phyloP scores from a whole-genome alignment of 768 basidiomycete genomes.

The Termitomyces sp. region DNA sequence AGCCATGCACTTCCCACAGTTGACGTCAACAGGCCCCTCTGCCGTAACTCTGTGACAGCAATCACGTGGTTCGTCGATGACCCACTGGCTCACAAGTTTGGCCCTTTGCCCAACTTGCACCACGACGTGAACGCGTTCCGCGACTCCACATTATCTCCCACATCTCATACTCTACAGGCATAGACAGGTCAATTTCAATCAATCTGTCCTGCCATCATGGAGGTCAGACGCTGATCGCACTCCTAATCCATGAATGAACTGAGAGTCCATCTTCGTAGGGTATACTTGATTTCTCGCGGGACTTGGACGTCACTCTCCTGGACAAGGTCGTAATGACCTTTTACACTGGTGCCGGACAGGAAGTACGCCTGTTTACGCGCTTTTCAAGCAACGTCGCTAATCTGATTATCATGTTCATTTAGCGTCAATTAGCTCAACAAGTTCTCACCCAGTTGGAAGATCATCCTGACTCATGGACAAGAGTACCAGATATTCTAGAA shows the following conservation, averaged over 20 bases:
- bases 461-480: slow-evolving; percentile 93
- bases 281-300: slow-evolving; percentile 88
- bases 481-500: slow-evolving; percentile 92
- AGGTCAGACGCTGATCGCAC: slow-evolving; percentile 28
- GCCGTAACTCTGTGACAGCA: neutral
- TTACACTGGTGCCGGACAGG: slow-evolving; percentile 66
- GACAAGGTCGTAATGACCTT: slow-evolving; percentile 93
- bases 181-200: slow-evolving; percentile 6
- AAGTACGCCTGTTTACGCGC: slow-evolving; percentile 46
- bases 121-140: slow-evolving; percentile 12
- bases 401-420: slow-evolving; percentile 16
- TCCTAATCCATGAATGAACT: slow-evolving; percentile 16
- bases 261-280: slow-evolving; percentile 39
- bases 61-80: slow-evolving; percentile 11
- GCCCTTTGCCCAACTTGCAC: slow-evolving; percentile 39
- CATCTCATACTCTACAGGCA: slow-evolving; percentile 3
- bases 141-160: neutral
- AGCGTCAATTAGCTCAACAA: slow-evolving; percentile 96
- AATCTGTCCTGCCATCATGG: slow-evolving; percentile 33
- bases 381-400: slow-evolving; percentile 14
- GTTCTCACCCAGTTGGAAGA: slow-evolving; percentile 96
- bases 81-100: slow-evolving; percentile 17
- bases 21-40: slow-evolving; percentile 7
- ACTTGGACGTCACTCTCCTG: slow-evolving; percentile 88
- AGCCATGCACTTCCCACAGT: neutral